Evolutionary conservation across 257 asterid species (phyloP).

Genomic region (Solanum gracilifrons): DNA sequence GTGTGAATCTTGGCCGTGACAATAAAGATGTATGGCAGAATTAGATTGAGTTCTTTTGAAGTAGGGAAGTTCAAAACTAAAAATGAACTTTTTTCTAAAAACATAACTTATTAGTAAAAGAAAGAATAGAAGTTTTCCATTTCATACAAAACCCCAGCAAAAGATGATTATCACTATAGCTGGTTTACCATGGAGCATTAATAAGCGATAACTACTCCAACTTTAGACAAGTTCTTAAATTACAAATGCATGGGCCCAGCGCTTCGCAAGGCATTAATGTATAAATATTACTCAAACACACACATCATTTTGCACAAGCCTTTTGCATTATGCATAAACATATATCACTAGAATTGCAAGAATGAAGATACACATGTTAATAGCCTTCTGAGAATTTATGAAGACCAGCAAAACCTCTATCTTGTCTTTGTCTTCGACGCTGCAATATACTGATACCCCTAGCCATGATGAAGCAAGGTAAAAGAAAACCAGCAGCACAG

Average conservation of each 20-base stretch:
- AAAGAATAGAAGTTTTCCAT: neutral
- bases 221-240: neutral
- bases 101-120: neutral
- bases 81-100: neutral
- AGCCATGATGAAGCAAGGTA: constrained; percentile 37
- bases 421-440: neutral
- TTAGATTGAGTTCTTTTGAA: neutral
- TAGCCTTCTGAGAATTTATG: neutral
- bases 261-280: neutral
- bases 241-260: neutral
- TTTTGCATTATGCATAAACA: neutral
- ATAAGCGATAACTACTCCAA: neutral
- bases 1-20: neutral
- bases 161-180: neutral
- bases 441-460: constrained; percentile 39
- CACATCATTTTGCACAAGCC: no score
- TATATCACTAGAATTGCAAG: neutral
- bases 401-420: neutral
- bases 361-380: neutral
- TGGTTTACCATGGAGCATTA: neutral
- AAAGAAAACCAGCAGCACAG: constrained; percentile 30
- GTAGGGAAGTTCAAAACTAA: neutral
- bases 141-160: neutral
- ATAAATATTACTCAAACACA: neutral
- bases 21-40: neutral